Percentiles rank a stretch among this genome's conserved stretches.
These are phyloP conservation scores for Ajuga reptans DNA, from an alignment of 305 asterid species.

Conservation along the genomic window DNA sequence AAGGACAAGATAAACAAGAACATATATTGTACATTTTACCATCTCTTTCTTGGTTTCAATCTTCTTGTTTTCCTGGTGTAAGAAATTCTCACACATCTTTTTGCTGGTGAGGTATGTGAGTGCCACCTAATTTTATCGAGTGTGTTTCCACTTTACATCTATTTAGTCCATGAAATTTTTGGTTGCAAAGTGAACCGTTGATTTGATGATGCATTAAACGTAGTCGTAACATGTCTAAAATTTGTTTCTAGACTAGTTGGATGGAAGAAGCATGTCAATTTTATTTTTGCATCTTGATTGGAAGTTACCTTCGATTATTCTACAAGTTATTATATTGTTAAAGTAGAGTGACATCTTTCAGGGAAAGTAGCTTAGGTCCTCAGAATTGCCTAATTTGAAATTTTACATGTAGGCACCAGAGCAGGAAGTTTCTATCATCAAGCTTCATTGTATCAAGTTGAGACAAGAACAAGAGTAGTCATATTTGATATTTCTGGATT, in stretches of 20 bases:
- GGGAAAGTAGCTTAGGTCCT: neutral
- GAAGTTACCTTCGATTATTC: neutral
- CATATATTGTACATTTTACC: too few relatives aligned
- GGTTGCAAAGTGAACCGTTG: neutral
- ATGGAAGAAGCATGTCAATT: neutral
- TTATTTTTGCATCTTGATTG: neutral
- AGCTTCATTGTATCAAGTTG: conserved; percentile 51
- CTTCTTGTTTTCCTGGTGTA: neutral
- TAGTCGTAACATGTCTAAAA: neutral
- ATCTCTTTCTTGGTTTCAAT: neutral
- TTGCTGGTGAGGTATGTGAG: neutral
- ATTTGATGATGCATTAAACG: neutral
- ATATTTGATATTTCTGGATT: conserved; percentile 61
- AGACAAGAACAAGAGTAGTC: conserved; percentile 67
- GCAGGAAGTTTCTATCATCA: conserved; percentile 17
- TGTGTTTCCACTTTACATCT: neutral
- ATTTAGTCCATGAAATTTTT: neutral
- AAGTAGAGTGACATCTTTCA: neutral
- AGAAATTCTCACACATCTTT: neutral
- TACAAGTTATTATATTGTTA: neutral
- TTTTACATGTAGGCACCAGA: neutral
- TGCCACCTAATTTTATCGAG: too few relatives aligned
- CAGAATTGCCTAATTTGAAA: too few relatives aligned
- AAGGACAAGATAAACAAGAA: too few relatives aligned
- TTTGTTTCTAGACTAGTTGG: neutral